Conservation (phyloP, 176 grass and related monocot genomes). For the Oryza nivara region DNA sequence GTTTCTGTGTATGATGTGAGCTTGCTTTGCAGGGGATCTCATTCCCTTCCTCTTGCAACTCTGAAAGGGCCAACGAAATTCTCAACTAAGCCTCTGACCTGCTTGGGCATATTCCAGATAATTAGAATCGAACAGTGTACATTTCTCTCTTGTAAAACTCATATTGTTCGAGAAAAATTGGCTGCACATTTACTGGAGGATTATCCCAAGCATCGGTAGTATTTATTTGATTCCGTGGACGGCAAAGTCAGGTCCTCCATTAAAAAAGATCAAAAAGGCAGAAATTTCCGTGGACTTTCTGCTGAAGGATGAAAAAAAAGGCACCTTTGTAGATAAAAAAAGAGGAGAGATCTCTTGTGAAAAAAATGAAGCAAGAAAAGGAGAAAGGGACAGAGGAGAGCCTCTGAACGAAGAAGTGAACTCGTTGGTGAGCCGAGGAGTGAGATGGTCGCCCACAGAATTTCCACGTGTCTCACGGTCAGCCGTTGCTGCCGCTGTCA, state of each 20-base stretch:
- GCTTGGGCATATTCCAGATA: not conserved
- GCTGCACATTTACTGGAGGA: not conserved
- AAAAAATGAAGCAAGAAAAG: not conserved
- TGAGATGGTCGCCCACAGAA: not conserved
- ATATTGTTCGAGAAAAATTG: no score
- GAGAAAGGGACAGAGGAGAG: not conserved
- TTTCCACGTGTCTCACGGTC: not conserved
- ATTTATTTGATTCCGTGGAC: not conserved
- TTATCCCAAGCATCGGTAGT: not conserved
- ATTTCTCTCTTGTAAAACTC: no score
- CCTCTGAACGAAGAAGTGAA: not conserved
- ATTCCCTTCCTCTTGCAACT: not conserved
- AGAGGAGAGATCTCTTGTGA: not conserved
- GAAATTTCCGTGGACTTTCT: not conserved
- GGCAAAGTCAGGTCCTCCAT: not conserved
- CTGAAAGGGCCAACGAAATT: not conserved
- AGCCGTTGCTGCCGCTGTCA: conserved; percentile 8
- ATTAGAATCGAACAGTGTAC: no score
- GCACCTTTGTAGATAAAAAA: not conserved
- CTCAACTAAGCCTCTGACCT: not conserved
- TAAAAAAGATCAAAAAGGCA: not conserved
- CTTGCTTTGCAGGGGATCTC: not conserved
- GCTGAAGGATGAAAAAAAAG: not conserved
- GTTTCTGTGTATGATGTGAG: not conserved
- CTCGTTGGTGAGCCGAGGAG: not conserved